Evolutionary conservation across 1,284 basidiomycete species (phyloP), one percentile per base, ranked within the genome.

Genomic region (Termitomyces sp.): DNA sequence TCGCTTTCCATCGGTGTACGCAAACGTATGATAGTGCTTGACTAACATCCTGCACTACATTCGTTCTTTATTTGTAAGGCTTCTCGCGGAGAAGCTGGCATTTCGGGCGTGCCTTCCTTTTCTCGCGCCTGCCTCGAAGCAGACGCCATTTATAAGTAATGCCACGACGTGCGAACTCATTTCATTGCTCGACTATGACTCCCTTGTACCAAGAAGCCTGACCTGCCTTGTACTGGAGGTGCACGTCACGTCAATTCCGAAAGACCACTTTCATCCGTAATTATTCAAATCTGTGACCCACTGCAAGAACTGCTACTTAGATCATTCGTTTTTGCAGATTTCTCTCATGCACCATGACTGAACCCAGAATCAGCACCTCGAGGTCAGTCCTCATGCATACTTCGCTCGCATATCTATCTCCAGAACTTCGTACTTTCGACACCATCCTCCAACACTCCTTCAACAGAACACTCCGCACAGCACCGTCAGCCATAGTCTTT

Each of bases 301-400:
- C 65, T 64, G 60, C 56, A 46, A 46, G 43, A 46, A 49, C 49
- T 26, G 37, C 31, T 59, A 60, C 55, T 59, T 60, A 61, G 58
- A 50, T 28, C 49, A 33, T 39, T 45, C 34, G 18, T 40, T 16
- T 47, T 53, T 34, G 9, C 33, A 60, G 56, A 57, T 45, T 51
- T 11, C 26, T 63, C 57, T 60, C 58, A 43, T 24, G 33, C 35
- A 9, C 35, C 33, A 57, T 52, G 60, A 57, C 50, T 34, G 35
- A 46, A 30, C 40, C 59, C 38, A 49, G 53, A 5, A 57, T 68
- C 50, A 62, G 57, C 59, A 63, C 66, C 42, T 67, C 74, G 57
- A 57, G 67, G 61, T 67, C 72, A 46, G 67, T 66, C 46, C 69
- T 83, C 49, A 68, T 75, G 55, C 79, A 83, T 55, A 73, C 79